phyloP scores from a whole-genome alignment of 345 rosid genomes.

The Hibiscus trionum region DNA sequence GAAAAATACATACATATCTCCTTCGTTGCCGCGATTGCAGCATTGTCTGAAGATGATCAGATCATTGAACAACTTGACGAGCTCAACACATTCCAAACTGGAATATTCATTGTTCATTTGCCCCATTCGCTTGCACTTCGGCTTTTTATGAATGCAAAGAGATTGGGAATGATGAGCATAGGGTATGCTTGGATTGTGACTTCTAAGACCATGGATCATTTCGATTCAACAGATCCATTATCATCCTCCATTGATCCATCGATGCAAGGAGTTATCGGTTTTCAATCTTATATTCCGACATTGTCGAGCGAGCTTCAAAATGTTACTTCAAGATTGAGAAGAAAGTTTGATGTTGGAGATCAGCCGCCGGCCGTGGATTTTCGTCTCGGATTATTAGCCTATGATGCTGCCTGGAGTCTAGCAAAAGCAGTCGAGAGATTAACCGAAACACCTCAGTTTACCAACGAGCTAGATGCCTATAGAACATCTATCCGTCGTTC shows the following conservation, averaged over 20 bases:
- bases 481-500: background rate
- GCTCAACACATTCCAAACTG: conserved; percentile 6
- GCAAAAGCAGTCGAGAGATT: background rate
- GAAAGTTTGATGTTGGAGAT: background rate
- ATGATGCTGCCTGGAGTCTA: background rate
- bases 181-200: conserved; percentile 40
- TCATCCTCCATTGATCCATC: background rate
- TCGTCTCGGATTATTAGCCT: background rate
- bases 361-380: background rate
- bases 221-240: background rate
- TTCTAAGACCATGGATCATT: conserved; percentile 9
- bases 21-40: conserved; percentile 11
- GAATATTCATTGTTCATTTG: conserved; percentile 21
- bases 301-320: conserved; percentile 17
- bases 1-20: conserved; percentile 2
- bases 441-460: background rate
- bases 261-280: conserved; percentile 39
- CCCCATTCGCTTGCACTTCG: conserved; percentile 12
- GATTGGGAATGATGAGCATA: conserved; percentile 26
- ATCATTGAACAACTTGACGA: conserved; percentile 9
- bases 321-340: conserved; percentile 28
- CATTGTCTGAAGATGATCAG: background rate
- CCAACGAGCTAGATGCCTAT: background rate
- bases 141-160: conserved; percentile 18
- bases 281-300: conserved; percentile 25